A percentile compares a stretch with the other conserved stretches of the same genome.
phyloP scores from a whole-genome alignment of 1,284 basidiomycete species.

The Sanghuangporus weigelae region DNA sequence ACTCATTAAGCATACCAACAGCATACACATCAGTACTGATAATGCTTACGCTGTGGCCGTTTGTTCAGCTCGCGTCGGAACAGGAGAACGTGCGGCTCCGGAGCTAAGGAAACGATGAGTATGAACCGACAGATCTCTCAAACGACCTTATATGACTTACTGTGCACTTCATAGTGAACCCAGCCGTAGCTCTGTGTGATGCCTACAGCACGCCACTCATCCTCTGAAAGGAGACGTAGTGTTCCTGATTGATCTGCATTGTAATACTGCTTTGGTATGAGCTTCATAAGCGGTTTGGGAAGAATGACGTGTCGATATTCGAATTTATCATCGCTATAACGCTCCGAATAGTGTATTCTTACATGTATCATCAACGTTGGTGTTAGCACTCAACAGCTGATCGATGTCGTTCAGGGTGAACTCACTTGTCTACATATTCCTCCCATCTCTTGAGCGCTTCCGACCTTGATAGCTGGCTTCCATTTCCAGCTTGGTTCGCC shows the following conservation, averaged over 20 bases:
- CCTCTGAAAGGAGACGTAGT: slow-evolving; percentile 77
- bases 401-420: neutral
- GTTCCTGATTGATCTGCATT: slow-evolving; percentile 74
- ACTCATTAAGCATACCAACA: neutral
- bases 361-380: neutral
- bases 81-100: slow-evolving; percentile 81
- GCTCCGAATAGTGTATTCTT: slow-evolving; percentile 81
- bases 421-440: slow-evolving; percentile 52
- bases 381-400: neutral
- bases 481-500: neutral
- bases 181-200: slow-evolving; percentile 95
- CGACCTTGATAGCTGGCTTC: slow-evolving; percentile 5
- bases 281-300: slow-evolving; percentile 82
- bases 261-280: slow-evolving; percentile 81
- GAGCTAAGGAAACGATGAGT: slow-evolving; percentile 43
- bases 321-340: slow-evolving; percentile 76
- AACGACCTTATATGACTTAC: slow-evolving; percentile 40
- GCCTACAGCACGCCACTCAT: slow-evolving; percentile 94
- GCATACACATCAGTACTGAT: neutral
- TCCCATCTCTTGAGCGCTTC: slow-evolving; percentile 25
- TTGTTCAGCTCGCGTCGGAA: slow-evolving; percentile 68
- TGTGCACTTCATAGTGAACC: slow-evolving; percentile 97
- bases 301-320: slow-evolving; percentile 93
- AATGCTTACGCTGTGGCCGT: slow-evolving; percentile 19
- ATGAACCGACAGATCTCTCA: neutral